Evolutionary conservation across 179 eudicot genomes (phyloP).

Genomic region (Amaranthus tricolor): DNA sequence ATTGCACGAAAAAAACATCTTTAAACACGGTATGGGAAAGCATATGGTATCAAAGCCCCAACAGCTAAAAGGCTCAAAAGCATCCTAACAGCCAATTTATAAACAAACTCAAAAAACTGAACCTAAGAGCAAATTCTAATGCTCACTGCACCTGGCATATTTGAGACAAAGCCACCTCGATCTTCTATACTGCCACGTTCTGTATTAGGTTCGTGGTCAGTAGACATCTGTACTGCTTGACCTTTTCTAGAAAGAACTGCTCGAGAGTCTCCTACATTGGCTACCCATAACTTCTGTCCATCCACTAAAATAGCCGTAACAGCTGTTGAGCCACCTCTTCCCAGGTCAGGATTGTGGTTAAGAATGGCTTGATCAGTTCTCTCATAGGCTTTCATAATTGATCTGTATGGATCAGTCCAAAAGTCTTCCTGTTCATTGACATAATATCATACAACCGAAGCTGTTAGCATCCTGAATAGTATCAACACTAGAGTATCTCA

Average conservation of each 20-base stretch:
- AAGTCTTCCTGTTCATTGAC: slow-evolving; percentile 59
- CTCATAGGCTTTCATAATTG: slow-evolving; percentile 77
- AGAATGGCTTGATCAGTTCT: slow-evolving; percentile 82
- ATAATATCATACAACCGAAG: not conserved
- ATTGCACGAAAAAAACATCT: no score
- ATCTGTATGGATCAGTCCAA: slow-evolving; percentile 61
- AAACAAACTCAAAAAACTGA: not conserved
- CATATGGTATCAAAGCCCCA: not conserved
- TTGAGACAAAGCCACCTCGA: slow-evolving; percentile 89
- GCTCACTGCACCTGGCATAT: slow-evolving; percentile 68
- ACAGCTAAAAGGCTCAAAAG: not conserved
- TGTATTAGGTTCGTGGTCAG: slow-evolving; percentile 88
- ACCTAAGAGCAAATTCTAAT: not conserved
- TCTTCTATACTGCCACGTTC: slow-evolving; percentile 78
- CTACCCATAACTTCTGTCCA: slow-evolving; percentile 63
- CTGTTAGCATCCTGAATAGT: not conserved
- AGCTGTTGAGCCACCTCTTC: slow-evolving; percentile 96
- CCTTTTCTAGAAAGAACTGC: slow-evolving; percentile 79
- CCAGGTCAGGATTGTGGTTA: slow-evolving; percentile 67
- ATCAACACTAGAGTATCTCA: not conserved
- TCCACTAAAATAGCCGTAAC: slow-evolving; percentile 83
- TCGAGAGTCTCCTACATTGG: slow-evolving; percentile 94
- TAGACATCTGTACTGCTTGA: slow-evolving; percentile 64
- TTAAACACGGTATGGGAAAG: not conserved
- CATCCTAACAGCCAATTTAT: not conserved